phyloP scores from a whole-genome alignment of 1,284 basidiomycete species.

The Trametes hirsuta region DNA sequence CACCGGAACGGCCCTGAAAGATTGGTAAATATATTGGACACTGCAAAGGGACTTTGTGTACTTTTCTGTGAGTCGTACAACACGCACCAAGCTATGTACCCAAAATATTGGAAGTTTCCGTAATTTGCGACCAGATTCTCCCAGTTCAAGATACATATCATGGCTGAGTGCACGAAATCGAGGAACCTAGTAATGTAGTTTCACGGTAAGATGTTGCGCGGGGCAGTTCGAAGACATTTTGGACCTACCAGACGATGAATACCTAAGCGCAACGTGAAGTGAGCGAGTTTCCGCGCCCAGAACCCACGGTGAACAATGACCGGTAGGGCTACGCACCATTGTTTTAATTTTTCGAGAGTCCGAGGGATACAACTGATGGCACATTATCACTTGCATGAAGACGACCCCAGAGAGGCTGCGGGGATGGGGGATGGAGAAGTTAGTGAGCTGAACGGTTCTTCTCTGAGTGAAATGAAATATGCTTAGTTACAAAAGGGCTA shows the following conservation, averaged over 20 bases:
- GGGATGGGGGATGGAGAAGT: too few relatives aligned
- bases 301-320: too few relatives aligned
- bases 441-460: too few relatives aligned
- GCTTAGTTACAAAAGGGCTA: too few relatives aligned
- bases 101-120: neutral
- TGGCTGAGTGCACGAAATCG: conserved; percentile 11
- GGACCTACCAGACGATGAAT: neutral
- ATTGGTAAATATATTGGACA: too few relatives aligned
- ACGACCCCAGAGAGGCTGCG: conserved; percentile 8
- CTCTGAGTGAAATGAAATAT: too few relatives aligned
- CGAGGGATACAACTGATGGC: conserved; percentile 1
- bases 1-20: neutral
- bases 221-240: neutral
- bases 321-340: neutral
- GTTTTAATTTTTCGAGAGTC: conserved; percentile 1
- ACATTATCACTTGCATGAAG: conserved; percentile 13
- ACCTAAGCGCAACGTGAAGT: neutral
- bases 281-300: too few relatives aligned
- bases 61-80: neutral
- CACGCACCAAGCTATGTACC: neutral
- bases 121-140: conserved; percentile 5
- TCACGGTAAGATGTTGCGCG: neutral
- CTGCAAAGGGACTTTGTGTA: neutral
- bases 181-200: conserved; percentile 1
- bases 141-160: conserved; percentile 16